Evolutionary conservation across 2,329 filamentous ascomycete species (phyloP), one percentile per base, ranked within the genome.

Genomic region (Claviceps cyperi): DNA sequence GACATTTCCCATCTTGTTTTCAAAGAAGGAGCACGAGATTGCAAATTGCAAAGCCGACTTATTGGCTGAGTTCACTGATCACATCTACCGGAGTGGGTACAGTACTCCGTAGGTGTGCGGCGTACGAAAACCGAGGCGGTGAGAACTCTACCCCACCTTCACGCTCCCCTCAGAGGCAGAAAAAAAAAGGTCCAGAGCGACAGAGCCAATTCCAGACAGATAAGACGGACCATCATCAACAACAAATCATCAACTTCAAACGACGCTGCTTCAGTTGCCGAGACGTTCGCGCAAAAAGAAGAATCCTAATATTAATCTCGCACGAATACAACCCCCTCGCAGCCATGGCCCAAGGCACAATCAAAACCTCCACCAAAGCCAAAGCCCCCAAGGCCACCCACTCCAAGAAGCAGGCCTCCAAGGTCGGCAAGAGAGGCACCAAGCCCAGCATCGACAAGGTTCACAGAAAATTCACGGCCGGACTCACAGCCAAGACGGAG

Each of bases 401-500:
- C 62, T 68, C 67, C 5, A 69, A 70, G 59, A 62, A 61, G 59
- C 65, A 71, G 52, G 65, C 65, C 13, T 67, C 71, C 52, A 71
- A 72, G 51, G 67, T 74, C 35, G 62, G 62, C 62, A 79, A 79
- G 63, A 69, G 74, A 56, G 71, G 67, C 55, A 56, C 50, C 45
- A 73, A 70, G 62, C 56, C 63, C 36, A 68, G 65, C 57, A 66
- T 73, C 56, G 74, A 77, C 65, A 77, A 75, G 67, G 57, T 71
- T 56, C 71, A 72, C 65, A 72, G 70, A 58, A 77, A 78, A 63
- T 75, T 74, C 60, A 71, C 74, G 13, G 69, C 73, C 3, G 76
- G 76, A 45, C 67, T 81, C 59, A 70, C 68, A 43, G 68, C 67
- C 51, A 69, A 70, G 66, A 81, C 77, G 35, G 77, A 81, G 68